These are phyloP conservation scores for Exidia glandulosa DNA, from an alignment of 768 basidiomycete genomes.

Conservation along the genomic window DNA sequence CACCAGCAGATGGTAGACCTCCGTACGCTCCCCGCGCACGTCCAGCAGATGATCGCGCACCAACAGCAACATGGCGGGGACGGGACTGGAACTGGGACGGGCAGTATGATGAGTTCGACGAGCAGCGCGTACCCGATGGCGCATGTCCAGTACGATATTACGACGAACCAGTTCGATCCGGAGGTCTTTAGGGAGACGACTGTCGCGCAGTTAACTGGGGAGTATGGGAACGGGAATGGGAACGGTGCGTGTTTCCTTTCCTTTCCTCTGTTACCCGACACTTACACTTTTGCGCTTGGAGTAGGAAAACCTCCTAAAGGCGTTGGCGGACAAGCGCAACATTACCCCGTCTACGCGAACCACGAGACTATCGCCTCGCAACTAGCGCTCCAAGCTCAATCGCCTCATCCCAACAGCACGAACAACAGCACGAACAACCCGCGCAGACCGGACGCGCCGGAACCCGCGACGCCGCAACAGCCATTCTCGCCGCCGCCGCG, in stretches of 20 bases:
- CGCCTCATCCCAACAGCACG: not conserved
- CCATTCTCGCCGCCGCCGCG: slow-evolving; percentile 45
- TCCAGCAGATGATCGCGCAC: not conserved
- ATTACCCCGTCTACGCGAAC: not conserved
- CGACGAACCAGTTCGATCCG: slow-evolving; percentile 32
- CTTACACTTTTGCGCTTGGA: too few species aligned
- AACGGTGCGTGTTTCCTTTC: too few species aligned
- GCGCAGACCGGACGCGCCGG: slow-evolving; percentile 56
- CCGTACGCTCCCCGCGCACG: not conserved
- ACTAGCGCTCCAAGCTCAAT: not conserved
- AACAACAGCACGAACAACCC: not conserved
- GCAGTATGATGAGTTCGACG: not conserved
- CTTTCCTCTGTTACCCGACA: too few species aligned
- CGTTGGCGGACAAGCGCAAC: not conserved
- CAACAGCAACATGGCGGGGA: not conserved
- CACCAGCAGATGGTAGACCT: too few species aligned
- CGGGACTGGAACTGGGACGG: not conserved
- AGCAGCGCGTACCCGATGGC: not conserved
- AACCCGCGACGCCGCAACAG: slow-evolving; percentile 66
- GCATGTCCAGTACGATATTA: not conserved
- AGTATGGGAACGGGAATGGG: not conserved
- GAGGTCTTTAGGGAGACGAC: slow-evolving; percentile 37
- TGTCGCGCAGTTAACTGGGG: not conserved
- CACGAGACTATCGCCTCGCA: not conserved
- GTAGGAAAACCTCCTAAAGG: too few species aligned